Base-by-base conservation (phyloP, 805 yeast species). In the Wickerhamomyces sydowiorum region DNA sequence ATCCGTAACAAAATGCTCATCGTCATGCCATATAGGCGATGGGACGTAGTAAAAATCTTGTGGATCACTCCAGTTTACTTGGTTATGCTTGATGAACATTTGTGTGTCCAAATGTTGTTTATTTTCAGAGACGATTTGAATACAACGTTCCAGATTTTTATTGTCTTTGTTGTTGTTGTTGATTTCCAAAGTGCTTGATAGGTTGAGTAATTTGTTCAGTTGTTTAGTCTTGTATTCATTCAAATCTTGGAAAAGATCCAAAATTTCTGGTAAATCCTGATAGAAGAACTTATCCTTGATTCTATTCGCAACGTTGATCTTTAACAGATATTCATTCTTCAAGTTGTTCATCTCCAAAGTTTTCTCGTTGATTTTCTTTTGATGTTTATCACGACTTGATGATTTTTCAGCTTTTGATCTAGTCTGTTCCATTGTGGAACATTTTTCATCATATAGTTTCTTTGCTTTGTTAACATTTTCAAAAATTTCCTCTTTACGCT, bases 11-110 rank as follows among this genome's bases (percentile, higher is more conserved):
- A 86, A 73, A 28, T 75, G 67, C 49, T 88, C 96, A 62, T 93
- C 97, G 56, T 93, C 99, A 63, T 91, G 98, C 99, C 99, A 93
- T 33, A 93, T 82, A 24, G 89, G 81, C 21, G 95, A 82, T 1
- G 98, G 96, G 48, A 86, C 75, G 55, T 85, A 93, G 50, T 78
- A 72, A 57, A 85, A 87, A 64, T 91, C 98, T 7, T 67, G 69
- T 1, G 97, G 98, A 53, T 89, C 97, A 36, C 70, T 71, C 97
- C 96, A 93, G 14, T 68, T 69, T 17, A 65, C 63, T 21, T 74
- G 47, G 60, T 93, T 93, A 64, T 93, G 99, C 56, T 89, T 89
- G 42, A 89, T 80, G 62, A 81, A 93, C 97, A 93, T 91, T 27
- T 86, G 82, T 0, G 90, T 77, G 62, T 89, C 96, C 39, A 88